These are phyloP conservation scores for Neofusicoccum laricinum DNA, from an alignment of 2,329 filamentous ascomycete species.

Conservation along the genomic window DNA sequence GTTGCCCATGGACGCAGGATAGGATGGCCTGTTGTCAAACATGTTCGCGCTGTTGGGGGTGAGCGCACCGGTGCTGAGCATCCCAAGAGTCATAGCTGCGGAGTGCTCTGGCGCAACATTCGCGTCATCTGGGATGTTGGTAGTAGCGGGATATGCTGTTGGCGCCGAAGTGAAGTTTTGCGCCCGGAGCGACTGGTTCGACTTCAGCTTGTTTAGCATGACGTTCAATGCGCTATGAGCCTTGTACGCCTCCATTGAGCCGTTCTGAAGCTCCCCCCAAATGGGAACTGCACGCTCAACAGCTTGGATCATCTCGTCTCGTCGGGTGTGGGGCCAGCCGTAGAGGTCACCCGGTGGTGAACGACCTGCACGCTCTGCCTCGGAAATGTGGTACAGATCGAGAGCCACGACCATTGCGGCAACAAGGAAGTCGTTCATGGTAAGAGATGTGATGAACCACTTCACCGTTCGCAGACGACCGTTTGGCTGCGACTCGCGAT, in stretches of 20 bases:
- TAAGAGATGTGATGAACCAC: constrained; percentile 76
- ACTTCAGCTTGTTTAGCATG: constrained; percentile 75
- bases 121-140: constrained; percentile 46
- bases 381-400: constrained; percentile 71
- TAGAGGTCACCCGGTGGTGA: constrained; percentile 36
- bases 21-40: constrained; percentile 35
- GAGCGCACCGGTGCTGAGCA: constrained; percentile 62
- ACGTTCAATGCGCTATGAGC: constrained; percentile 76
- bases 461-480: constrained; percentile 71
- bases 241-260: constrained; percentile 88
- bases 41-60: constrained; percentile 48
- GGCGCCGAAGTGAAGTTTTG: constrained; percentile 31
- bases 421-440: constrained; percentile 80
- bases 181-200: constrained; percentile 35
- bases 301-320: constrained; percentile 71
- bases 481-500: constrained; percentile 69
- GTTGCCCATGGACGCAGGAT: constrained; percentile 38
- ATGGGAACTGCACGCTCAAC: constrained; percentile 73
- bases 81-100: constrained; percentile 68
- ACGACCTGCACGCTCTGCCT: constrained; percentile 39
- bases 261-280: constrained; percentile 74
- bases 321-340: constrained; percentile 47
- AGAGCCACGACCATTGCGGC: constrained; percentile 81
- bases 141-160: constrained; percentile 27
- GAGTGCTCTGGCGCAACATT: constrained; percentile 59